Evolutionary conservation across 2,329 filamentous ascomycete species (phyloP), one percentile per base, ranked within the genome.

Genomic region (Tolypocladium paradoxum): DNA sequence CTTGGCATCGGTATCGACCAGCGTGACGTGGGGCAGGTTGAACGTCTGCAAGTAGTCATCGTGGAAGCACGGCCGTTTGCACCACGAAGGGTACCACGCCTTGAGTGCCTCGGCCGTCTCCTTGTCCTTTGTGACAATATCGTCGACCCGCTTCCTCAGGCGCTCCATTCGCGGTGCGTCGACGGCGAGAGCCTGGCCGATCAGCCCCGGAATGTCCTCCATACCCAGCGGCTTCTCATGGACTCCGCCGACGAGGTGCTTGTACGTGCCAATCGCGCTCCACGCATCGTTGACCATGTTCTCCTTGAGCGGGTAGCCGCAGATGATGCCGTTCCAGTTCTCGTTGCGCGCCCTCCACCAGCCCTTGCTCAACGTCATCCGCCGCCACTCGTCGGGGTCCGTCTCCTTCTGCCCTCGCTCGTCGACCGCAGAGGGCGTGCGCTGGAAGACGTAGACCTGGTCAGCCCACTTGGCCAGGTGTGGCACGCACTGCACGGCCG

Each of bases 31-130:
- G 0, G 72, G 65, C 33, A 61, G 62, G 65, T 87, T 87, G 73
- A 85, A 86, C 0, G 75, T 58, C 3, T 70, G 61, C 0, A 85
- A 72, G 59, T 82, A 85, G 6, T 75, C 72, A 59, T 85, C 79
- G 64, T 80, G 79, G 65, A 84, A 85, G 40, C 71, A 76, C 0
- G 82, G 81, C 0, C 83, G 75, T 63, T 86, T 86, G 69, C 83
- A 86, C 74, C 77, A 83, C 0, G 67, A 65, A 0, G 77, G 74
- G 60, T 85, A 86, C 77, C 78, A 83, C 0, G 80, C 70, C 60
- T 81, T 79, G 7, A 85, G 70, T 2, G 65, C 71, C 31, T 72
- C 70, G 0, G 82, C 81, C 0, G 74, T 79, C 1, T 63, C 64
- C 12, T 65, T 64, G 57, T 84, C 74, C 37, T 74, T 64, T n/a